A percentile compares a stretch with the other conserved stretches of the same genome.
These are phyloP conservation scores for Lactarius evosmus DNA, from an alignment of 768 basidiomycete species.

Conservation along the genomic window DNA sequence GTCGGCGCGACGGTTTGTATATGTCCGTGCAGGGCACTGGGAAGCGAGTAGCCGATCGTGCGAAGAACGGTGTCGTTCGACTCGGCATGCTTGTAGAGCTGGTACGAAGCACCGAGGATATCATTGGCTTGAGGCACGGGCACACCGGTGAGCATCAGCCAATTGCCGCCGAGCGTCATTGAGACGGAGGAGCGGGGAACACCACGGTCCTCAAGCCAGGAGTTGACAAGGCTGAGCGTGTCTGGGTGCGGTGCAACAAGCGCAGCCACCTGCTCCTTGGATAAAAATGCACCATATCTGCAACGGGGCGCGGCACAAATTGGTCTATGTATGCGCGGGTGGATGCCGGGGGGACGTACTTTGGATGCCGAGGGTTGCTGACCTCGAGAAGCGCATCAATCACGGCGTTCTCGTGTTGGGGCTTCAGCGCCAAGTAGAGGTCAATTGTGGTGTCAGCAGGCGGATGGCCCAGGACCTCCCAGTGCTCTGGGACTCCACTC, in stretches of 20 bases:
- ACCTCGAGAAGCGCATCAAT: conserved; percentile 24
- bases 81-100: conserved; percentile 49
- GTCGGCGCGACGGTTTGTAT: conserved; percentile 56
- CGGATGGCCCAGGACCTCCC: conserved; percentile 10
- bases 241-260: conserved; percentile 53
- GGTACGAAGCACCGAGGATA: conserved; percentile 58
- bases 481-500: conserved; percentile 11
- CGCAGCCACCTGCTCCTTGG: conserved; percentile 53
- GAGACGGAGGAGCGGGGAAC: conserved; percentile 38
- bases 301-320: too few species aligned
- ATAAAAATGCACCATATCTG: conserved; percentile 59
- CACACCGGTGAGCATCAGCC: conserved; percentile 51
- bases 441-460: conserved; percentile 21
- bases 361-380: conserved; percentile 17
- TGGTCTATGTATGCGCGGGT: too few species aligned
- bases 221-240: conserved; percentile 47
- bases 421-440: conserved; percentile 22
- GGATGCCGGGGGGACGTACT: not conserved
- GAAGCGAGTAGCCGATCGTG: conserved; percentile 58
- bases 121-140: conserved; percentile 55
- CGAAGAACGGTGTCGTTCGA: conserved; percentile 53
- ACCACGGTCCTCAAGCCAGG: conserved; percentile 55
- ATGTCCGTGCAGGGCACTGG: conserved; percentile 48
- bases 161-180: conserved; percentile 50
- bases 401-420: conserved; percentile 18